A percentile compares a stretch with the other conserved stretches of the same genome.
phyloP scores from a whole-genome alignment of 2,329 filamentous ascomycete species.

The Ascochyta clinopodiicola region DNA sequence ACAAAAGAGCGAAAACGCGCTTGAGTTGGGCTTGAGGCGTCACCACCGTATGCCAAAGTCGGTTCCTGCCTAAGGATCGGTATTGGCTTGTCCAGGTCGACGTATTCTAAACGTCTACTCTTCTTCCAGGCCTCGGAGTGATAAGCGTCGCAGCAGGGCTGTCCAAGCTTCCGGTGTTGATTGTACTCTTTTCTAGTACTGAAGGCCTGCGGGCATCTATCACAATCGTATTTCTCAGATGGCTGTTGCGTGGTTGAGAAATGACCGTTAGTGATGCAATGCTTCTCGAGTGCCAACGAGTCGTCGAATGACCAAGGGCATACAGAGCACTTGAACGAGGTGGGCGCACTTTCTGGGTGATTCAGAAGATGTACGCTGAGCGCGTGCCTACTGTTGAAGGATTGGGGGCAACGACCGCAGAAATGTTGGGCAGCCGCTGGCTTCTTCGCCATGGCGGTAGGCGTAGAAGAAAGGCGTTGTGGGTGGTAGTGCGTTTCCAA shows the following conservation, averaged over 20 bases:
- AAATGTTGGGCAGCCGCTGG: constrained; percentile 1
- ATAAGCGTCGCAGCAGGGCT: constrained; percentile 25
- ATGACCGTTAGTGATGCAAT: constrained; percentile 24
- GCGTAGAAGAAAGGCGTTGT: not conserved
- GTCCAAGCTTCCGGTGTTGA: constrained; percentile 18
- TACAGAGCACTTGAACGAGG: constrained; percentile 9
- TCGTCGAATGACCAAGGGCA: constrained; percentile 29
- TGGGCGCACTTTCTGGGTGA: constrained; percentile 15
- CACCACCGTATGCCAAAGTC: constrained; percentile 4
- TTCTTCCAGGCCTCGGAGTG: constrained; percentile 10
- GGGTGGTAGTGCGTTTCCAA: not conserved
- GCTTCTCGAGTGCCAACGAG: constrained; percentile 28
- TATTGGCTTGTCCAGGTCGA: constrained; percentile 22
- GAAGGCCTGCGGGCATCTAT: constrained; percentile 23
- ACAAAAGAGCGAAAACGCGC: constrained; percentile 28
- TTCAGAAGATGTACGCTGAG: constrained; percentile 22
- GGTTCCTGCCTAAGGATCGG: not conserved
- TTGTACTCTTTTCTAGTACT: constrained; percentile 11
- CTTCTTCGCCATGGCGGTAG: constrained; percentile 1
- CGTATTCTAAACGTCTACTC: constrained; percentile 1
- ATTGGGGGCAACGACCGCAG: constrained; percentile 27
- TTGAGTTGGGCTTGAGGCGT: constrained; percentile 14
- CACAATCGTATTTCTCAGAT: constrained; percentile 3
- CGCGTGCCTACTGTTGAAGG: constrained; percentile 22
- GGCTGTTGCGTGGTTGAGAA: not conserved